Conservation (phyloP, 371 early-diverging fungal genomes). For the Lichtheimia ramosa region DNA sequence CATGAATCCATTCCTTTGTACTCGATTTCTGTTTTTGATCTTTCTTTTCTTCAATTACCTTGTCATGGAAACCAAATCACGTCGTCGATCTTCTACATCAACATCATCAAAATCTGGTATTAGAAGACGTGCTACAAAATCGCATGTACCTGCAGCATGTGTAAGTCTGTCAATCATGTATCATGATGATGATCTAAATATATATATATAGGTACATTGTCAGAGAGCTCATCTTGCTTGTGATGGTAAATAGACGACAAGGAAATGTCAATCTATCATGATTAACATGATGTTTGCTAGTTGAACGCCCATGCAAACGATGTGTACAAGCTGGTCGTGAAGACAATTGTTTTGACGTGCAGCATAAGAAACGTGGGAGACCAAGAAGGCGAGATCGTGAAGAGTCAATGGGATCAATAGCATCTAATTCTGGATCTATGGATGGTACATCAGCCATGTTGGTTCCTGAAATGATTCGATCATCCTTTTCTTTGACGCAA, state of each 20-base stretch:
- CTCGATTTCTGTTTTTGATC: too few relatives aligned
- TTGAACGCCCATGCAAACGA: constrained; percentile 73
- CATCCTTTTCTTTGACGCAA: constrained; percentile 6
- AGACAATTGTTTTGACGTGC: constrained; percentile 74
- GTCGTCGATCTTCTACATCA: too few relatives aligned
- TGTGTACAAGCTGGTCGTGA: constrained; percentile 68
- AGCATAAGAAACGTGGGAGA: constrained; percentile 81
- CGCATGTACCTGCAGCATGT: constrained; percentile 23
- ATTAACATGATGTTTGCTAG: constrained; percentile 24
- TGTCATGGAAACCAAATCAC: too few relatives aligned
- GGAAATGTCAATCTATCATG: not conserved
- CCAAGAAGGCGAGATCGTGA: constrained; percentile 62
- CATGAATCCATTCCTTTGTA: too few relatives aligned
- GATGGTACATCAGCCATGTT: not conserved
- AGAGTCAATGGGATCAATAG: not conserved
- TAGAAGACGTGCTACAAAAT: constrained; percentile 14
- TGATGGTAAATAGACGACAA: constrained; percentile 33
- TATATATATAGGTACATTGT: constrained; percentile 32
- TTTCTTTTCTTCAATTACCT: too few relatives aligned
- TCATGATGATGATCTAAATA: not conserved
- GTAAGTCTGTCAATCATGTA: constrained; percentile 2
- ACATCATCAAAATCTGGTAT: too few relatives aligned
- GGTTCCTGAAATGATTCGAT: not conserved
- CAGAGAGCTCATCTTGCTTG: constrained; percentile 53
- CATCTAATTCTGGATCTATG: not conserved